Percentiles rank a stretch among this genome's conserved stretches.
Evolutionary conservation across 2,329 filamentous ascomycete genomes (phyloP).

Genomic region (Tolypocladium pustulatum): DNA sequence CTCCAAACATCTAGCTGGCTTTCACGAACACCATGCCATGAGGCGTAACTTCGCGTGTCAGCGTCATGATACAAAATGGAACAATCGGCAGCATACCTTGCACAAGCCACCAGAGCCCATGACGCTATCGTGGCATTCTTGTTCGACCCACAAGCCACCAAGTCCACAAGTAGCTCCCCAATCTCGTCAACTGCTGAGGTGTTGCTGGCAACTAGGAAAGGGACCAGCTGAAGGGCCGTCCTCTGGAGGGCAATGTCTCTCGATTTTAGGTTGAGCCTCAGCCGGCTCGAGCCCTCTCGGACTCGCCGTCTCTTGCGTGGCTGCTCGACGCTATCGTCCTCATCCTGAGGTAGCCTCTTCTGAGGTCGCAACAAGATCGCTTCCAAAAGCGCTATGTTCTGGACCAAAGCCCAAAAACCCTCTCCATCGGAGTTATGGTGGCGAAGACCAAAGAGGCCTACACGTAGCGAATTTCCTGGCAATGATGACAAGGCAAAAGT

Average conservation of each 20-base stretch:
- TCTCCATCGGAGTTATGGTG: constrained; percentile 44
- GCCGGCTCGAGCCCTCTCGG: constrained; percentile 29
- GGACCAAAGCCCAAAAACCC: constrained; percentile 49
- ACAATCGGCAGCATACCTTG: constrained; percentile 46
- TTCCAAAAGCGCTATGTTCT: constrained; percentile 49
- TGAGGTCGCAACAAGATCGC: constrained; percentile 26
- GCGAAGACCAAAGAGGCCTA: constrained; percentile 42
- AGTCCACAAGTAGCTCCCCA: constrained; percentile 42
- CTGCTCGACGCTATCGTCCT: constrained; percentile 26
- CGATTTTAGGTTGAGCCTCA: constrained; percentile 38
- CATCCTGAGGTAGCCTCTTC: constrained; percentile 10
- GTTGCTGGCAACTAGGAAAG: constrained; percentile 42
- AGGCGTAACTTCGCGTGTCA: constrained; percentile 21
- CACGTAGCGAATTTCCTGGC: constrained; percentile 32
- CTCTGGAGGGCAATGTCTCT: constrained; percentile 31
- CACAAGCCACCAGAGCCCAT: constrained; percentile 78
- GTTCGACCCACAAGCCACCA: constrained; percentile 52
- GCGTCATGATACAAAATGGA: neutral
- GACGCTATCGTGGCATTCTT: constrained; percentile 57
- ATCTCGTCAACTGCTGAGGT: constrained; percentile 40
- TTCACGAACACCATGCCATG: constrained; percentile 20
- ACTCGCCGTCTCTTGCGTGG: constrained; percentile 42
- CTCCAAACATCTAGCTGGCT: constrained; percentile 44
- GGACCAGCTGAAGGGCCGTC: constrained; percentile 45
- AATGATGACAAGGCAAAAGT: constrained; percentile 39